phyloP scores from a whole-genome alignment of 2,329 filamentous ascomycete species.

The Ascochyta clinopodiicola region DNA sequence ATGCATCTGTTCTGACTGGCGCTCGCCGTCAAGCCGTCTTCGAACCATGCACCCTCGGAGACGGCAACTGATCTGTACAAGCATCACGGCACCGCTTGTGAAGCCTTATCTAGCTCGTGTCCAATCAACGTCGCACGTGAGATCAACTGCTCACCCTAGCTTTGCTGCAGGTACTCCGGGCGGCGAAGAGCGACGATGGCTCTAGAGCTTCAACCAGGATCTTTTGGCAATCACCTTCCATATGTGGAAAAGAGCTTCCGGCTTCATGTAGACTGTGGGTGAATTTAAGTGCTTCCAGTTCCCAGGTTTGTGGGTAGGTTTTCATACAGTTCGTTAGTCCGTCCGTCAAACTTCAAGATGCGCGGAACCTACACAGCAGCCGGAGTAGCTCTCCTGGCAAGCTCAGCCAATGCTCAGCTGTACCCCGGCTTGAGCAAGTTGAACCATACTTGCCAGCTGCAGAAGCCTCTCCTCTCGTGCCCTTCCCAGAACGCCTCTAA shows the following conservation, averaged over 20 bases:
- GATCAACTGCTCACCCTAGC: constrained; percentile 23
- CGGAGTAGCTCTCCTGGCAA: constrained; percentile 29
- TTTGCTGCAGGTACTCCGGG: constrained; percentile 39
- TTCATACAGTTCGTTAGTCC: constrained; percentile 6
- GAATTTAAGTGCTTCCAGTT: constrained; percentile 14
- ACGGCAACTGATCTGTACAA: constrained; percentile 22
- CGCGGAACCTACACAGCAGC: constrained; percentile 21
- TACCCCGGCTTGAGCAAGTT: constrained; percentile 56
- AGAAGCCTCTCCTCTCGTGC: constrained; percentile 43
- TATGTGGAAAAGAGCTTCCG: constrained; percentile 39
- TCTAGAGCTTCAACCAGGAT: constrained; percentile 12
- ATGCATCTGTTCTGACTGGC: constrained; percentile 4
- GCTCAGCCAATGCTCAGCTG: constrained; percentile 46
- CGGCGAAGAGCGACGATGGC: constrained; percentile 19
- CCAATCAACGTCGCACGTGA: constrained; percentile 45
- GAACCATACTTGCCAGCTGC: constrained; percentile 65
- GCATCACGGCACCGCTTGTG: constrained; percentile 23
- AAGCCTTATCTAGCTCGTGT: constrained; percentile 31
- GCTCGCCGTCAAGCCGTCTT: constrained; percentile 2
- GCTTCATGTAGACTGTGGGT: constrained; percentile 10
- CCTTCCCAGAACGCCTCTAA: constrained; percentile 37
- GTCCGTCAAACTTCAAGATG: constrained; percentile 27
- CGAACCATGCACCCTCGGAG: constrained; percentile 23
- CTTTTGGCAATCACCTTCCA: constrained; percentile 37
- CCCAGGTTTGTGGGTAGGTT: constrained; percentile 17